Conservation (phyloP, 768 basidiomycete species). For the Auricularia heimuer region DNA sequence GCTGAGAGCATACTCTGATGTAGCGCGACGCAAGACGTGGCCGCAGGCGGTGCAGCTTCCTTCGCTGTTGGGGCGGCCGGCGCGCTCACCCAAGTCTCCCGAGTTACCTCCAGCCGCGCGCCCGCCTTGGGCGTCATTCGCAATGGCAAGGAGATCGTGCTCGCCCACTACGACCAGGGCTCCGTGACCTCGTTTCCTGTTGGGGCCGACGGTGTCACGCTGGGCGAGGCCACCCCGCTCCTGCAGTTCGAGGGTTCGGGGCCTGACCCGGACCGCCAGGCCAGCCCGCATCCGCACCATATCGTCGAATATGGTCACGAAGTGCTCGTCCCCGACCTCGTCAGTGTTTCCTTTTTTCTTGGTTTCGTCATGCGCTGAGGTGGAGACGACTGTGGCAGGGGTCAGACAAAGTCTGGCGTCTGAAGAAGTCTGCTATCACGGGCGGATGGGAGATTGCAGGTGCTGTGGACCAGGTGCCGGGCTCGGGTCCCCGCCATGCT, state of each 20-base stretch:
- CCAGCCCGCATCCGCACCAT: conserved; percentile 9
- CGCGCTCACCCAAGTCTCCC: background rate
- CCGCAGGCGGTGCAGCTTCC: conserved; percentile 3
- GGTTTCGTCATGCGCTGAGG: background rate
- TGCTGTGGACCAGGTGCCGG: conserved; percentile 4
- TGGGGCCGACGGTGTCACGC: background rate
- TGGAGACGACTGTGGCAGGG: background rate
- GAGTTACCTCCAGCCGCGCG: background rate
- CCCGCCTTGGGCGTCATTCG: background rate
- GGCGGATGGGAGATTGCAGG: conserved; percentile 7
- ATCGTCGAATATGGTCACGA: conserved; percentile 4
- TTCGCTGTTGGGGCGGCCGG: background rate
- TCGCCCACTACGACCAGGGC: background rate
- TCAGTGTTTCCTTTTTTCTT: background rate
- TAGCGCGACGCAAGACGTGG: background rate
- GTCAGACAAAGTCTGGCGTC: conserved; percentile 12
- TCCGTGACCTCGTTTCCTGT: background rate
- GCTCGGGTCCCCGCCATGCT: conserved; percentile 11
- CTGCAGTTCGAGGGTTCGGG: background rate
- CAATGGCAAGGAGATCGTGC: background rate
- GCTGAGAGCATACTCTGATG: background rate
- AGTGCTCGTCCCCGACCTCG: conserved; percentile 5
- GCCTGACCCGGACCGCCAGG: conserved; percentile 3
- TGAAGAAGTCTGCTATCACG: conserved; percentile 1
- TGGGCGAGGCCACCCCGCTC: background rate